Evolutionary conservation across 768 basidiomycete species (phyloP).

Genomic region (Amanita polypyramis): DNA sequence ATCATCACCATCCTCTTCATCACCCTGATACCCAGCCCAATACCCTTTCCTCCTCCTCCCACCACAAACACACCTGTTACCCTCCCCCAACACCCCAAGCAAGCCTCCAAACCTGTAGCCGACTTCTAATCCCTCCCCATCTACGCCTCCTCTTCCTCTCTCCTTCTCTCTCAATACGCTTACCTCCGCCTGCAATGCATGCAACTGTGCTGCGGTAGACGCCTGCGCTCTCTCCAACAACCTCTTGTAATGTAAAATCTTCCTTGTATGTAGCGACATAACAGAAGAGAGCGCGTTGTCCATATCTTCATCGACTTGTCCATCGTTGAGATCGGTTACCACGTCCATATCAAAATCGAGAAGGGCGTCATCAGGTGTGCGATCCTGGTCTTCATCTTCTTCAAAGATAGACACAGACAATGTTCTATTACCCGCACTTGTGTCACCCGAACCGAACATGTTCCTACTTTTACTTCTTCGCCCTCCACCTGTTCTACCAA

Average conservation of each 20-base stretch:
- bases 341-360: slow-evolving; percentile 32
- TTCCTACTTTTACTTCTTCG: not conserved
- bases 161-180: slow-evolving; percentile 45
- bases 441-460: not conserved
- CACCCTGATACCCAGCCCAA: slow-evolving; percentile 59
- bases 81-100: slow-evolving; percentile 13
- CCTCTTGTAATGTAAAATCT: slow-evolving; percentile 66
- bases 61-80: slow-evolving; percentile 41
- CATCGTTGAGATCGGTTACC: slow-evolving; percentile 51
- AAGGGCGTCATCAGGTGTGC: not conserved
- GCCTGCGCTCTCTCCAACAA: slow-evolving; percentile 75
- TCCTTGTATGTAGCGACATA: slow-evolving; percentile 34
- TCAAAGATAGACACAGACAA: slow-evolving; percentile 4
- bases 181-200: slow-evolving; percentile 78
- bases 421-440: not conserved
- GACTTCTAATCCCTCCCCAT: not conserved
- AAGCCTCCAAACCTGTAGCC: not conserved
- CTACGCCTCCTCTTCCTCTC: not conserved
- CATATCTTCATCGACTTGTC: slow-evolving; percentile 64
- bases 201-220: slow-evolving; percentile 69
- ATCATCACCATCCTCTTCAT: slow-evolving; percentile 35
- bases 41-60: slow-evolving; percentile 54
- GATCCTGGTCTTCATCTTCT: slow-evolving; percentile 9
- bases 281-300: slow-evolving; percentile 27
- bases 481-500: slow-evolving; percentile 1